Evolutionary conservation across 1,284 basidiomycete genomes (phyloP).

Genomic region (Neonothopanus nambi): DNA sequence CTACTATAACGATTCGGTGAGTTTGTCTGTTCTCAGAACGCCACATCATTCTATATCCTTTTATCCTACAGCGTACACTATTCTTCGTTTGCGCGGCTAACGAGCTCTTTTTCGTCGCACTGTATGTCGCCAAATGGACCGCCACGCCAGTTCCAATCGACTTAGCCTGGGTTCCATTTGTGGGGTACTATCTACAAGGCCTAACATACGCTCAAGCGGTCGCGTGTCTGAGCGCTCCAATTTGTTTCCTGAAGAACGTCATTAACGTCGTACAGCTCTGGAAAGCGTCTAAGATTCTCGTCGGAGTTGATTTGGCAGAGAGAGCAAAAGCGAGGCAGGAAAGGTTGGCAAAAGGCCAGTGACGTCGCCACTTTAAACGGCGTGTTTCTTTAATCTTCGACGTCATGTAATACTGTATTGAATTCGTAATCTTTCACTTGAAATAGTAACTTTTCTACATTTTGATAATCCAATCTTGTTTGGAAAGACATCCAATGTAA

Average conservation of each 20-base stretch:
- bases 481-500: too few relatives aligned
- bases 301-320: constrained; percentile 87
- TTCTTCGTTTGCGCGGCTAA: constrained; percentile 97
- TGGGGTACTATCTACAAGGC: constrained; percentile 17
- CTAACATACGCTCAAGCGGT: constrained; percentile 85
- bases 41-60: background rate
- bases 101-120: constrained; percentile 94
- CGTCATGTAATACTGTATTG: too few relatives aligned
- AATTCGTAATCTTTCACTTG: too few relatives aligned
- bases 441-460: too few relatives aligned
- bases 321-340: constrained; percentile 68
- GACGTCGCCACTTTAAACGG: too few relatives aligned
- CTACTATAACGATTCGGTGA: constrained; percentile 92
- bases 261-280: constrained; percentile 97
- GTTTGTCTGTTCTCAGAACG: constrained; percentile 28
- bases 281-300: constrained; percentile 96
- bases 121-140: constrained; percentile 94
- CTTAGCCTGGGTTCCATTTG: constrained; percentile 25
- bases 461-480: too few relatives aligned
- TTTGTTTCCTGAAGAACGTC: constrained; percentile 87
- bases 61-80: constrained; percentile 63
- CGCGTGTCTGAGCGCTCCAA: constrained; percentile 65
- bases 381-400: too few relatives aligned
- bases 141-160: constrained; percentile 50
- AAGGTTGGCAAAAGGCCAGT: constrained; percentile 15